These are phyloP conservation scores for Claviceps africana DNA, from an alignment of 2,329 filamentous ascomycete genomes.

Conservation along the genomic window DNA sequence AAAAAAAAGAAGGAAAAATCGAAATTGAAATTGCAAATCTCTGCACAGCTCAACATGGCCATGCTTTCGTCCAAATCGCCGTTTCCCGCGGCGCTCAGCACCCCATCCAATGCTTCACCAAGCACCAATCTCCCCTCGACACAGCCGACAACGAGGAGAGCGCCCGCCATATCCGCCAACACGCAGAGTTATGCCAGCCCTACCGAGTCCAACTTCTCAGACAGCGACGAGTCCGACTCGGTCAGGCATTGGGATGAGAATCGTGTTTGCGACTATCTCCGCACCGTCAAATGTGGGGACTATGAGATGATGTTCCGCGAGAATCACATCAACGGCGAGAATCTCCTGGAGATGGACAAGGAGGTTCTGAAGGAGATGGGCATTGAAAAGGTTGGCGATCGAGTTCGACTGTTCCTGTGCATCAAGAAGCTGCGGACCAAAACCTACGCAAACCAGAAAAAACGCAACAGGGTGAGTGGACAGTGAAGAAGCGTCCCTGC, in stretches of 20 bases:
- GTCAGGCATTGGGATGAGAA: slow-evolving; percentile 85
- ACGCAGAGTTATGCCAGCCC: slow-evolving; percentile 60
- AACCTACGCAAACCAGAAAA: slow-evolving; percentile 63
- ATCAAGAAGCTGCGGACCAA: slow-evolving; percentile 73
- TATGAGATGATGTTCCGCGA: slow-evolving; percentile 81
- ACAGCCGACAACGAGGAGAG: slow-evolving; percentile 37
- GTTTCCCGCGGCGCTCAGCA: slow-evolving; percentile 41
- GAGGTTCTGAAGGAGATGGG: slow-evolving; percentile 94
- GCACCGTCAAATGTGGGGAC: slow-evolving; percentile 81
- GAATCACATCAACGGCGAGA: slow-evolving; percentile 96
- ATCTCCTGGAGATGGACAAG: slow-evolving; percentile 92
- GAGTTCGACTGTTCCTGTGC: slow-evolving; percentile 76
- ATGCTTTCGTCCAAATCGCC: slow-evolving; percentile 66
- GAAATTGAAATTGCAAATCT: background rate
- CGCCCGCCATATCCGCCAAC: slow-evolving; percentile 31
- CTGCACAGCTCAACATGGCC: slow-evolving; percentile 39
- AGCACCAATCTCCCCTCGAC: slow-evolving; percentile 30
- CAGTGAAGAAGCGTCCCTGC: slow-evolving; percentile 1
- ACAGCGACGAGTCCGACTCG: slow-evolving; percentile 60
- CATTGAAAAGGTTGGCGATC: slow-evolving; percentile 93
- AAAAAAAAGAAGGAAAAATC: too few relatives aligned
- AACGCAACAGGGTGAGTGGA: slow-evolving; percentile 64
- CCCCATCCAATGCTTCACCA: slow-evolving; percentile 33
- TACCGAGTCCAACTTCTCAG: slow-evolving; percentile 86
- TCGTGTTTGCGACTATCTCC: slow-evolving; percentile 78